Base-by-base conservation (phyloP, 2,329 filamentous ascomycete genomes). In the Penicillium polonicum region DNA sequence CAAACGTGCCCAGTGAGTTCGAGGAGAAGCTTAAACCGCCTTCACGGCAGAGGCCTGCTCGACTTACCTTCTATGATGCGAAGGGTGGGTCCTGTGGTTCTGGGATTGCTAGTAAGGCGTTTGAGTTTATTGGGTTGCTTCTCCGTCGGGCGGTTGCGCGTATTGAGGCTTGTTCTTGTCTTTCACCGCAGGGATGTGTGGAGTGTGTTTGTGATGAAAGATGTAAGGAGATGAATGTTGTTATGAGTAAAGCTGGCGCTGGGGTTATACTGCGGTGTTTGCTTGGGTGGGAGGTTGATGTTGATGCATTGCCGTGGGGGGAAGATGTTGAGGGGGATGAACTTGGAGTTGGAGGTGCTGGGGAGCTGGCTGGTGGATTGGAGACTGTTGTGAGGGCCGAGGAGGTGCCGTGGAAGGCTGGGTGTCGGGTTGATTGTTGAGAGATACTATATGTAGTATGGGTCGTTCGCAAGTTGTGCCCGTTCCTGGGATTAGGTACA, bases 31-130 rank as follows among this genome's bases (percentile, higher is more conserved):
- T 70, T 25, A 62, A 70, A 25, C 74, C 74, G 2, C 75, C 76
- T 3, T 62, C 70, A 12, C 83, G 92, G 31, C 96, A 96, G 76
- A 83, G 94, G 4, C 94, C 93, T 0, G 94, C 92, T 0, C 81
- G 94, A 0, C 76, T 99, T 48, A 96, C 91, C 0, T 96, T 99
- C 69, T 99, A 97, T 75, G 94, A 97, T 72, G 88, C 91, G 3
- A 96, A 96, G 74, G 94, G 94, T 8, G 93, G 93, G 0, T 83
- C 89, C 0, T 84, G 85, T 43, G 93, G 93, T 0, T 89, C 86
- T 0, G 94, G 94, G 0, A 95, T 97, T 65, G 91, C 89, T 60
- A 90, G 88, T 39, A 97, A 96, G 71, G 93, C 92, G 0, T 97
- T 97, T 68, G 93, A 97, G 68, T 95, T 96, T 69, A 82, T 96